Percentiles rank a stretch among this genome's conserved stretches.
These are phyloP conservation scores for Solidago caesia DNA, from an alignment of 129 eudicot genomes.

Conservation along the genomic window DNA sequence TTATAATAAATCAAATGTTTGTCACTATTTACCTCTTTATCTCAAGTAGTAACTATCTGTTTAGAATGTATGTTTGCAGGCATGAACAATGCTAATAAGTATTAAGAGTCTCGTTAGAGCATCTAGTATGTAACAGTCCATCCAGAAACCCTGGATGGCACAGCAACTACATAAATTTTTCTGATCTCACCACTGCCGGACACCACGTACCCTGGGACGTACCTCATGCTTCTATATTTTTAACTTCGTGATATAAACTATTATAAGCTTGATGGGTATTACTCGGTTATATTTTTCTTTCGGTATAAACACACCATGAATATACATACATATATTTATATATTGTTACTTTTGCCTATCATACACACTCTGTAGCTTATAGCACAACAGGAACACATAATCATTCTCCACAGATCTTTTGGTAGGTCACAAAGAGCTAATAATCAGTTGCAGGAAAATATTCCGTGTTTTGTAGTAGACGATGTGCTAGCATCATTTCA, in stretches of 20 bases:
- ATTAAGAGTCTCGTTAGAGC: no score
- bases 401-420: background rate
- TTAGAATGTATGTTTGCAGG: no score
- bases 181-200: no score
- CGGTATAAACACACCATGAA: slow-evolving; percentile 4
- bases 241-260: no score
- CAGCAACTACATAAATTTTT: no score
- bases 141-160: no score
- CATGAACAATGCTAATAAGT: no score
- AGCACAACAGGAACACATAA: background rate
- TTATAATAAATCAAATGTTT: slow-evolving; percentile 28
- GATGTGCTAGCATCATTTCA: background rate
- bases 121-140: no score
- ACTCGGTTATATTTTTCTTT: background rate
- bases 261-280: background rate
- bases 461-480: background rate
- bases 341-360: background rate
- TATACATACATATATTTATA: background rate
- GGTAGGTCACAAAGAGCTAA: background rate
- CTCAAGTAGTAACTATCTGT: no score
- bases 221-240: no score
- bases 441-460: background rate
- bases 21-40: background rate
- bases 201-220: no score
- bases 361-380: background rate